These are phyloP conservation scores for Tolypocladium inflatum DNA, from an alignment of 2,329 filamentous ascomycete species.

Conservation along the genomic window DNA sequence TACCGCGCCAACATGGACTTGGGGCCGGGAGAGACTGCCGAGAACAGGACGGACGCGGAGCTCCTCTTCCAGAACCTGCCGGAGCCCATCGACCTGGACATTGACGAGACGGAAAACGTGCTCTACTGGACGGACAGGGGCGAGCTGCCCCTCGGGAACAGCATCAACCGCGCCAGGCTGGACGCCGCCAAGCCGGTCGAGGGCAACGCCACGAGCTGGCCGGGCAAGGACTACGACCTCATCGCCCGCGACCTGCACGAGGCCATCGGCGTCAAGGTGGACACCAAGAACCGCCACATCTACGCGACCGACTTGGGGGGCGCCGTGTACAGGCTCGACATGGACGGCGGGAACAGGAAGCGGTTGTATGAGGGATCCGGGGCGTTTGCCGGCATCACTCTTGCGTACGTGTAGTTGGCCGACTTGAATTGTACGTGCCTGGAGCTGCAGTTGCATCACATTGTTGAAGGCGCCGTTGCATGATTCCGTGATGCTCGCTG, in stretches of 20 bases:
- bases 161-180: conserved; percentile 30
- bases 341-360: conserved; percentile 19
- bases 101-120: conserved; percentile 32
- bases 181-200: not conserved
- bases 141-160: conserved; percentile 44
- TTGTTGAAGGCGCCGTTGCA: too few species aligned
- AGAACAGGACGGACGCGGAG: conserved; percentile 29
- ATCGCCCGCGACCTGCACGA: conserved; percentile 30
- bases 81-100: conserved; percentile 48
- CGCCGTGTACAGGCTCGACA: conserved; percentile 22
- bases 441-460: too few species aligned
- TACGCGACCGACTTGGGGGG: conserved; percentile 32
- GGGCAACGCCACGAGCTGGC: not conserved
- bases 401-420: not conserved
- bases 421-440: not conserved
- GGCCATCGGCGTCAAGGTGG: conserved; percentile 34
- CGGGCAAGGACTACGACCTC: conserved; percentile 15
- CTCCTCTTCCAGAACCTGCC: conserved; percentile 34
- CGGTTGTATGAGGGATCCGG: conserved; percentile 1
- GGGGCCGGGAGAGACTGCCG: conserved; percentile 22
- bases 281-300: conserved; percentile 21
- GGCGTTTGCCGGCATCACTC: not conserved
- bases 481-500: too few species aligned
- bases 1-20: conserved; percentile 35
- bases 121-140: conserved; percentile 55